Evolutionary conservation across 2,329 filamentous ascomycete species (phyloP), one percentile per base, ranked within the genome.

Genomic region (Diaporthe destruens): DNA sequence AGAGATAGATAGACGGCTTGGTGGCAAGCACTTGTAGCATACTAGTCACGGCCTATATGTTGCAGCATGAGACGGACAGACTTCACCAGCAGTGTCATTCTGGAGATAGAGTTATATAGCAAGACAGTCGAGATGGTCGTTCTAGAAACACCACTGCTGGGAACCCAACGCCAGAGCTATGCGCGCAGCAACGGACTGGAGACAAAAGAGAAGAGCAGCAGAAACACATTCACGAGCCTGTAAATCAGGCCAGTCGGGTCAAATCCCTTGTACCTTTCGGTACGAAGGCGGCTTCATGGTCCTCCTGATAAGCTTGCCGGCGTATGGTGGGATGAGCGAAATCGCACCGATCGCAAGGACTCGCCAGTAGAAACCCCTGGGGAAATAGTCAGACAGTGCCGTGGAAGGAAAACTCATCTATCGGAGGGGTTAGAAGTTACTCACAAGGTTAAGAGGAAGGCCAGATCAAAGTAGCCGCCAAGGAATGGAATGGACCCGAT

Each of bases 281-380:
- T 98, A 98, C 79, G 93, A 97, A 25, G 95, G 95, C 75, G 96
- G 96, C 83, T 93, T 95, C 87, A 97, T 92, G 74, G 91, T 94
- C 79, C 94, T 88, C 78, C 93, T 88, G 76, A 98, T 93, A 74
- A 97, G 82, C 85, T 98, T 98, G 25, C 89, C 94, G 67, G 90
- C 92, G 84, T 96, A 98, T 2, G 96, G 94, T 23, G 96, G 96
- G 61, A 97, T 88, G 71, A 98, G 83, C 54, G 93, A 94, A 56
- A 98, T 91, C 9, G 93, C 92, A 53, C 88, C 89, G 69, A 98
- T 95, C 47, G 93, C 94, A 8, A 88, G 85, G 44, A 97, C 93
- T 69, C 95, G 91, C 96, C 96, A 99, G 75, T 94, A 85, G 83
- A 98, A 99, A 23, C 90, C 94, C 82, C 93, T 92, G 66, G 8